Base-by-base conservation (phyloP, 768 basidiomycete genomes). In the Russula griseocarnosa region DNA sequence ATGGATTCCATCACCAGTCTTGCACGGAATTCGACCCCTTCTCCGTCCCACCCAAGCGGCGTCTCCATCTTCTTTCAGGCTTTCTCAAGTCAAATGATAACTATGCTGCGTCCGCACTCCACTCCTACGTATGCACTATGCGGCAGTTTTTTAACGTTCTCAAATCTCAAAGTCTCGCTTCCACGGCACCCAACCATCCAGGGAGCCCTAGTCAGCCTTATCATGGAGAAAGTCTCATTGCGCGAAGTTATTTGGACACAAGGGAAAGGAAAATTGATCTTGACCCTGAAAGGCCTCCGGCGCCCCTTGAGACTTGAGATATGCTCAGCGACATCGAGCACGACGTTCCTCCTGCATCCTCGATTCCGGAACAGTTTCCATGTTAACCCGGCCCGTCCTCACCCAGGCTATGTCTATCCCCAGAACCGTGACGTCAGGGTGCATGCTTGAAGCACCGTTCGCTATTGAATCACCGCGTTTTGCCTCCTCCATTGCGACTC, bases 151-250 rank as follows among this genome's bases (percentile, higher is more conserved):
- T n/a, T n/a, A n/a, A n/a, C n/a, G n/a, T 42, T 69, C 68, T 42
- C 66, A n/a, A n/a, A n/a, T n/a, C n/a, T n/a, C n/a, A n/a, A 67
- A 42, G 46, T 69, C 24, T 69, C 68, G 13, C 68, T 67, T 26
- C 68, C 66, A 13, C n/a, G n/a, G n/a, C n/a, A n/a, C 61, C 58
- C 36, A 67, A 22, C 30, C 66, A 50, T 24, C 66, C 66, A 8
- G 60, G 46, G 49, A 64, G 62, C 24, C 68, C 68, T 6, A 61
- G 44, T 51, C 52, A 36, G 40, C 52, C 62, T 18, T 47, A 59
- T 22, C 67, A 66, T 44, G 55, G 59, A 18, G 67, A 69, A 50
- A 54, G 62, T 36, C 60, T 60, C 40, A 60, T 63, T 7, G 44
- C 62, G 20, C 57, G 68, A 59, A 60, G 42, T 7, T 69, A 18